These are phyloP conservation scores for Posidonia oceanica DNA, from an alignment of 116 monocot genomes.

Conservation along the genomic window DNA sequence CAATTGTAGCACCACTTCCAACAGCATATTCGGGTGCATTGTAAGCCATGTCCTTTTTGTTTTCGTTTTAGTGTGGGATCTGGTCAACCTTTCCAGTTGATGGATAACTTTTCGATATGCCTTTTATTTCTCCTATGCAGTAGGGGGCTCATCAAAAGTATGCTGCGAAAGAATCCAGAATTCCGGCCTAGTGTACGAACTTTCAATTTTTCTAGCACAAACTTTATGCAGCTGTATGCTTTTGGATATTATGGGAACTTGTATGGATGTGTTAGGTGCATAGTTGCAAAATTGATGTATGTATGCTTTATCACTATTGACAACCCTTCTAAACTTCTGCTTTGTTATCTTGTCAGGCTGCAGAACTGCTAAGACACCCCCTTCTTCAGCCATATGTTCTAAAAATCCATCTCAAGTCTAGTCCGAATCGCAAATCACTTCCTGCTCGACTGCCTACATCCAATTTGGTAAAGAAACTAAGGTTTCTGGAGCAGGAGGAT, in stretches of 20 bases:
- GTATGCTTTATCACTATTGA: background rate
- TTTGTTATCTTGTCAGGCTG: constrained; percentile 42
- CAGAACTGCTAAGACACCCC: constrained; percentile 75
- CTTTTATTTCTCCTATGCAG: constrained; percentile 23
- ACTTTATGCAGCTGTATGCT: background rate
- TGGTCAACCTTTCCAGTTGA: too few species aligned
- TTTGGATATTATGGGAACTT: background rate
- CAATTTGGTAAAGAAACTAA: constrained; percentile 33
- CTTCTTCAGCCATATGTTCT: constrained; percentile 82
- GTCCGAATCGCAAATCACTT: constrained; percentile 34
- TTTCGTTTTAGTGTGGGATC: background rate
- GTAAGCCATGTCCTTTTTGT: constrained; percentile 29
- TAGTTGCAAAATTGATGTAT: background rate
- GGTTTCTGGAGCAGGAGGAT: constrained; percentile 38
- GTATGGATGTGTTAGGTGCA: background rate
- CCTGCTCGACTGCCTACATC: constrained; percentile 25
- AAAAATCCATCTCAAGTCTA: constrained; percentile 60
- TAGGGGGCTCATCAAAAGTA: constrained; percentile 85
- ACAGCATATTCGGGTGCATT: constrained; percentile 69
- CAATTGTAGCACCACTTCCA: constrained; percentile 81
- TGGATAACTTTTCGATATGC: background rate
- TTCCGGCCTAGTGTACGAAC: constrained; percentile 81
- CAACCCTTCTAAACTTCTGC: background rate
- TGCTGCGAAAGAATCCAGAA: constrained; percentile 92
- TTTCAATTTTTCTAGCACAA: background rate